These are phyloP conservation scores for Pseudocercospora pini-densiflorae DNA, from an alignment of 2,329 filamentous ascomycete species.

Conservation along the genomic window DNA sequence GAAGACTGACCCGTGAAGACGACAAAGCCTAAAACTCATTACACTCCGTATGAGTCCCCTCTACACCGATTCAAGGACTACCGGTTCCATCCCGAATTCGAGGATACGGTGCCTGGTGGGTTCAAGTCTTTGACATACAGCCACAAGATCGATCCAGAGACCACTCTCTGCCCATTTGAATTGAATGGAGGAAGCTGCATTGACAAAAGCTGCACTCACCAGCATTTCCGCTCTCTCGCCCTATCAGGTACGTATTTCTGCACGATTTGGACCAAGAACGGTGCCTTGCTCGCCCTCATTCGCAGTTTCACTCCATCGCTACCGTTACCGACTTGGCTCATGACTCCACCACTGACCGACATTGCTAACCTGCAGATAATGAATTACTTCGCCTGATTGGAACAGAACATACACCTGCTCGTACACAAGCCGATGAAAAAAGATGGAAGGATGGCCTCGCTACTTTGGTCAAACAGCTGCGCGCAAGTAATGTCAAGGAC, in stretches of 20 bases:
- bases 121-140: conserved; percentile 92
- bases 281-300: background rate
- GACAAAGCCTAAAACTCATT: conserved; percentile 18
- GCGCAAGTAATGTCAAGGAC: conserved; percentile 63
- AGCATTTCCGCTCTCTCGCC: conserved; percentile 74
- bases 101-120: conserved; percentile 71
- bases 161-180: conserved; percentile 77
- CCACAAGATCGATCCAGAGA: conserved; percentile 79
- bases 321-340: background rate
- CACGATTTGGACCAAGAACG: background rate
- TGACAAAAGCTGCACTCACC: conserved; percentile 71
- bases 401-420: conserved; percentile 32
- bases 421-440: conserved; percentile 30
- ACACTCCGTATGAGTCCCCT: conserved; percentile 78
- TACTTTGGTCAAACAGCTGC: conserved; percentile 64
- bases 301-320: background rate
- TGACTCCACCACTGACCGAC: conserved; percentile 31
- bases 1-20: conserved; percentile 20
- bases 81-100: conserved; percentile 83
- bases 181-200: conserved; percentile 74
- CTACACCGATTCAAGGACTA: conserved; percentile 83
- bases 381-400: conserved; percentile 37
- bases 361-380: conserved; percentile 40
- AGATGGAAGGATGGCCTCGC: conserved; percentile 66
- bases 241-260: conserved; percentile 27